Base-by-base conservation (phyloP, 177 flowering plant genomes). In the Tripterygium wilfordii region DNA sequence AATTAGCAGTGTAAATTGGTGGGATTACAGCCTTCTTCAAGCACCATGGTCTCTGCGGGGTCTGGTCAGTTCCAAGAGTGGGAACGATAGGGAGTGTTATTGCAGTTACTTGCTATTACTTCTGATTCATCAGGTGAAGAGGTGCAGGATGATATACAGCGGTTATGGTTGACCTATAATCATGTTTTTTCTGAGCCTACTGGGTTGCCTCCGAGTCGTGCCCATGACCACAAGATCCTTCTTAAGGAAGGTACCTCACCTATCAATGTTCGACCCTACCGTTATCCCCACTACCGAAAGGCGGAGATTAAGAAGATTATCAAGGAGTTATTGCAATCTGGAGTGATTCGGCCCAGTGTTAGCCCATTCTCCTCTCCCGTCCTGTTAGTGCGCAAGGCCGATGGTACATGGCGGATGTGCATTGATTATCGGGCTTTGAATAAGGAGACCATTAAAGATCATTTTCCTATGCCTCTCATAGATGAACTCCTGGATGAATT, bases 401-500 rank as follows among this genome's bases (percentile, higher is more conserved):
- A 35, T 33, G 48, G 40, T 1, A 16, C 24, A 1, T 53, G 41
- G 49, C 6, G 42, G 8, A 0, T 53, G 19, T 36, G 41, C 25
- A 15, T 53, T 0, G 50, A 54, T 25, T 45, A 45, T 7, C 6
- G 42, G 17, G 18, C 9, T 2, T 12, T 54, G 0, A 45, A 45
- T 35, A n/a, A 16, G 1, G 5, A 10, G 0, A 54, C 58, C 0
- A 15, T 44, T 3, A 32, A 54, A 10, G 35, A 44, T n/a, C 35
- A 54, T n/a, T 44, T 18, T 23, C 41, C 42, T 1, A 54, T 54
- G 4, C 50, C 58, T 2, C 2, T 44, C 10, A 45, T 54, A n/a
- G 50, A 54, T n/a, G 58, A 45, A 14, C 17, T 54, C 2, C 21
- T 43, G 12, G 58, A 35, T 18, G 58, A 54, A 25, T 15, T 54